A percentile compares a stretch with the other conserved stretches of the same genome.
Evolutionary conservation across 140 eudicot species (phyloP).

Genomic region (Cichorium intybus): DNA sequence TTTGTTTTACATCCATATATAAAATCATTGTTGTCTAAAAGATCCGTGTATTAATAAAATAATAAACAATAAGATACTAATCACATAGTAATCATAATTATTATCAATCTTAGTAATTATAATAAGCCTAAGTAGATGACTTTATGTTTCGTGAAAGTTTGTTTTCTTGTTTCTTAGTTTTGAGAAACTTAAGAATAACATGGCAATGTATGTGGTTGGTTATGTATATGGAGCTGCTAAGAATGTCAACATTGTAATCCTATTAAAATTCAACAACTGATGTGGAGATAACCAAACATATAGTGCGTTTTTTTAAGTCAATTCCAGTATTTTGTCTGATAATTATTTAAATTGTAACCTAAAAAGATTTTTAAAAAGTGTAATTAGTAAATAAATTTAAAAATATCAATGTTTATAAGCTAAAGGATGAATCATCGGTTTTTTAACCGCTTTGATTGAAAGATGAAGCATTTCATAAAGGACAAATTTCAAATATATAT

Average conservation of each 20-base stretch:
- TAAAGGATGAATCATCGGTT: too few relatives aligned
- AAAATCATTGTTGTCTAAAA: neutral
- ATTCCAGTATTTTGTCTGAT: neutral
- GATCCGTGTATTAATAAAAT: neutral
- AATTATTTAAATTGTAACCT: neutral
- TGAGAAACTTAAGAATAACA: neutral
- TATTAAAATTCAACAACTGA: neutral
- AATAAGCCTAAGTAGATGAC: neutral
- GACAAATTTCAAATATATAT: too few relatives aligned
- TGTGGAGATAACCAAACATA: neutral
- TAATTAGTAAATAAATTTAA: neutral
- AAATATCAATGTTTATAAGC: too few relatives aligned
- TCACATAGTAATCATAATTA: slow-evolving; percentile 7
- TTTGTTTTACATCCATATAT: neutral
- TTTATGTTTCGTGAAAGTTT: neutral
- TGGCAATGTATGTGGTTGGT: neutral
- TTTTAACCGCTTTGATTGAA: too few relatives aligned
- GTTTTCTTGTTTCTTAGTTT: neutral
- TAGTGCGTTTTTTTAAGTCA: neutral
- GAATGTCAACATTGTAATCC: neutral
- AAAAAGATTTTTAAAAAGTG: too few relatives aligned
- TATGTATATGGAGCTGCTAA: neutral
- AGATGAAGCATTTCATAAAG: too few relatives aligned
- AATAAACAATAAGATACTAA: neutral
- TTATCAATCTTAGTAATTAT: neutral